A percentile compares a stretch with the other conserved stretches of the same genome.
phyloP scores from a whole-genome alignment of 1,139 yeast species.

The Hemisphaericaspora subhashii region DNA sequence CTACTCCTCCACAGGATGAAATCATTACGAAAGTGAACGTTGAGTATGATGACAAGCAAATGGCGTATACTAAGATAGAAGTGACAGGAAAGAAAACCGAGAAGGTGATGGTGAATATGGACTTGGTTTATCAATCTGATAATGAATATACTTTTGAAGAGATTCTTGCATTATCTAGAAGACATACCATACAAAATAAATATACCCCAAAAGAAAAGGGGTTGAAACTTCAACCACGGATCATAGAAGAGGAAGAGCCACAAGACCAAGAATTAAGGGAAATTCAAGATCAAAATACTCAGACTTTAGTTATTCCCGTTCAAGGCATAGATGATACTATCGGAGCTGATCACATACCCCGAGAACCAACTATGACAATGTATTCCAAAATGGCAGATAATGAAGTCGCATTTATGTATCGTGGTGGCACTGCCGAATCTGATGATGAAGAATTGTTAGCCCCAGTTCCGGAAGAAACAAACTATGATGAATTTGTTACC shows the following conservation, averaged over 20 bases:
- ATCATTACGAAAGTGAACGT: no score
- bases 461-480: slow-evolving; percentile 25
- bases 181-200: neutral
- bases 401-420: slow-evolving; percentile 76
- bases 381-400: slow-evolving; percentile 74
- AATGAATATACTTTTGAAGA: slow-evolving; percentile 64
- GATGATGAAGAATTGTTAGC: slow-evolving; percentile 18
- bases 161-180: slow-evolving; percentile 31
- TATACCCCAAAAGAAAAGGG: no score
- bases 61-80: slow-evolving; percentile 45
- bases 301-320: slow-evolving; percentile 37
- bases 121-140: slow-evolving; percentile 44
- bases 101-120: slow-evolving; percentile 60
- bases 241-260: slow-evolving; percentile 3
- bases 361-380: slow-evolving; percentile 77
- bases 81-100: slow-evolving; percentile 65
- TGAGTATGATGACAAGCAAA: slow-evolving; percentile 22
- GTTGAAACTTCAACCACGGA: no score
- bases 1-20: neutral
- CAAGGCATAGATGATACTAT: slow-evolving; percentile 26
- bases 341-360: slow-evolving; percentile 21
- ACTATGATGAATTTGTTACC: slow-evolving; percentile 53
- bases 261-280: slow-evolving; percentile 3
- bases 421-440: slow-evolving; percentile 51
- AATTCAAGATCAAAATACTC: slow-evolving; percentile 15